Evolutionary conservation across 1,284 basidiomycete species (phyloP), one percentile per base, ranked within the genome.

Genomic region (Blastosporella zonata): DNA sequence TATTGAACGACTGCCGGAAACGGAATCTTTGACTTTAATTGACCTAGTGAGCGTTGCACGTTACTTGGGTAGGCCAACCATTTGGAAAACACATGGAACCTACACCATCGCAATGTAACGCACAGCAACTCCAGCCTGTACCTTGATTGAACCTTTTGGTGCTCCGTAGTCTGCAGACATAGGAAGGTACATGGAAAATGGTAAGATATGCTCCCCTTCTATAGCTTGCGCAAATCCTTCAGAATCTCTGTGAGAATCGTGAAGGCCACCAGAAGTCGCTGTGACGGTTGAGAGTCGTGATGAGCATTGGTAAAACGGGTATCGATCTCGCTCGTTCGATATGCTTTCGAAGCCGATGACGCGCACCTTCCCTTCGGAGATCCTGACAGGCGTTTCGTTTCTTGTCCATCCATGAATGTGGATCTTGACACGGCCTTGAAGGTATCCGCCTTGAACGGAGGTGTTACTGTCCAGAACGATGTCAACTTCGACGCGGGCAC

Each of bases 311-410:
- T 92, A 94, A 69, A 97, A 96, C 15, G 88, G 85, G 64, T 92
- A 84, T n/a, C 87, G 75, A 2, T 79, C 70, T 46, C 79, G 73
- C 51, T 78, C 73, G 31, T 78, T 73, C 0, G 81, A 73, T 42
- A 90, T 75, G 50, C 79, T 83, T 69, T 97, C 94, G 61, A 93
- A 96, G 0, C 94, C 94, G 43, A 97, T 78, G 12, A 96, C 75
- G 33, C 93, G 78, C 28, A 96, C 69, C 70, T 94, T 96, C 4
- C 86, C 91, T 44, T 80, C 84, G 21, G 84, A 84, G 5, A 97
- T 71, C 53, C 84, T 73, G 2, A 96, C 66, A 20, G 78, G 73
- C 0, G 75, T 68, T 51, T 86, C 82, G 52, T 78, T 82, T 62
- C 74, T 79, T 46, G 65, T 52, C 51, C 79, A 77, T 45, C 81